Base-by-base conservation (phyloP, 306 rosid species). In the Rubus parviflorus region DNA sequence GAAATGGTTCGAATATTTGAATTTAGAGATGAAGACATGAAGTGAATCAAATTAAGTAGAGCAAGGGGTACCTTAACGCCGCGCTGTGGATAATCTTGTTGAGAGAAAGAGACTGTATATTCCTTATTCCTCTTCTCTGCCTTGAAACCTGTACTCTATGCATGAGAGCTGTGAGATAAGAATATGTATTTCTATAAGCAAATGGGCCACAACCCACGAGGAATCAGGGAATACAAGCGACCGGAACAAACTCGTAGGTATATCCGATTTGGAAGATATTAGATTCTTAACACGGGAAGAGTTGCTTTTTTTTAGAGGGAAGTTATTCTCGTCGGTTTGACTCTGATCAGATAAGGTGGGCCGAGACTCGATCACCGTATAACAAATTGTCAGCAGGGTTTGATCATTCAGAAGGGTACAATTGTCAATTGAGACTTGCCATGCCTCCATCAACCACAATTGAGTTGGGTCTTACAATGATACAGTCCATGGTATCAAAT, bases 51-150 rank as follows among this genome's bases (percentile, higher is more conserved):
- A 30, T 30, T 30, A 30, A 52, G 41, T 14, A 10, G 19, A 16
- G n/a, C 45, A 16, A 58, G 10, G 67, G 68, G 52, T 75, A 80
- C 40, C 76, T 80, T 60, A 1, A 68, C 23, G 5, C 37, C 35
- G 43, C 35, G 43, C 51, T 4, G 49, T 57, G 64, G 57, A 22
- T 46, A 3, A 56, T 16, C 40, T n/a, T 47, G 51, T 30, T 52
- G 40, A 46, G 41, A 47, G 62, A 43, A 41, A 41, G 15, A 11
- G 25, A 25, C 5, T 23, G 48, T 38, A 51, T 51, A 48, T 66
- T 49, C 79, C 64, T 14, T 14, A 60, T 19, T 22, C 49, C 40
- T 43, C 48, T 6, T 58, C 30, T 20, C 62, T 75, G 58, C 48
- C 43, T 35, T 42, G 40, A 16, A 40, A 10, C 69, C 61, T 65